Evolutionary conservation across 2,329 filamentous ascomycete genomes (phyloP).

Genomic region (Aspergillus vadensis): DNA sequence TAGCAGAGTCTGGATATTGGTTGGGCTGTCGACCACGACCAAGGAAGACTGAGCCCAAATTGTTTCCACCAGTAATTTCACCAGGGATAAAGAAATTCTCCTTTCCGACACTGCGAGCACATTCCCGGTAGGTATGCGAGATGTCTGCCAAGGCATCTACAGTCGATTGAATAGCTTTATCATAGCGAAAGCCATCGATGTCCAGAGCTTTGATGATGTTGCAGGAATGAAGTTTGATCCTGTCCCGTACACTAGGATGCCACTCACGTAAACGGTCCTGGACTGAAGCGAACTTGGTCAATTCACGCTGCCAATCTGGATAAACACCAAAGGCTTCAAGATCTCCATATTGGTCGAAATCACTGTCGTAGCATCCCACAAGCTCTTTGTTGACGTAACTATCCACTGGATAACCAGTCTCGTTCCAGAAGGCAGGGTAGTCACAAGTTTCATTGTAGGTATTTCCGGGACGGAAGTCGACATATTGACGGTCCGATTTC

Average conservation of each 20-base stretch:
- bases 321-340: constrained; percentile 65
- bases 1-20: constrained; percentile 52
- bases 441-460: constrained; percentile 56
- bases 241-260: constrained; percentile 59
- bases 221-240: constrained; percentile 64
- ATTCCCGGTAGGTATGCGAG: constrained; percentile 58
- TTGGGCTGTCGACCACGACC: constrained; percentile 62
- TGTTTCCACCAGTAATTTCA: constrained; percentile 65
- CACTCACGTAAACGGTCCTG: constrained; percentile 69
- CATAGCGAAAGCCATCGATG: constrained; percentile 67
- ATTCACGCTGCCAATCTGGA: constrained; percentile 64
- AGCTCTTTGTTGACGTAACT: constrained; percentile 51
- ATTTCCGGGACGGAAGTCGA: constrained; percentile 60
- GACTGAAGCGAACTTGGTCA: constrained; percentile 67
- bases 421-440: constrained; percentile 65
- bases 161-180: constrained; percentile 67
- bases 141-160: constrained; percentile 63
- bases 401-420: constrained; percentile 56
- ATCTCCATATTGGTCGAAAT: constrained; percentile 67
- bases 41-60: constrained; percentile 62
- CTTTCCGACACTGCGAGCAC: constrained; percentile 60
- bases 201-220: constrained; percentile 65
- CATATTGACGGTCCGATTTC: constrained; percentile 58
- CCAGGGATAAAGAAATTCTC: constrained; percentile 66
- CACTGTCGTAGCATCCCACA: constrained; percentile 62